A percentile compares a stretch with the other conserved stretches of the same genome.
phyloP scores from a whole-genome alignment of 2,329 filamentous ascomycete species.

The Penicillium sp. region DNA sequence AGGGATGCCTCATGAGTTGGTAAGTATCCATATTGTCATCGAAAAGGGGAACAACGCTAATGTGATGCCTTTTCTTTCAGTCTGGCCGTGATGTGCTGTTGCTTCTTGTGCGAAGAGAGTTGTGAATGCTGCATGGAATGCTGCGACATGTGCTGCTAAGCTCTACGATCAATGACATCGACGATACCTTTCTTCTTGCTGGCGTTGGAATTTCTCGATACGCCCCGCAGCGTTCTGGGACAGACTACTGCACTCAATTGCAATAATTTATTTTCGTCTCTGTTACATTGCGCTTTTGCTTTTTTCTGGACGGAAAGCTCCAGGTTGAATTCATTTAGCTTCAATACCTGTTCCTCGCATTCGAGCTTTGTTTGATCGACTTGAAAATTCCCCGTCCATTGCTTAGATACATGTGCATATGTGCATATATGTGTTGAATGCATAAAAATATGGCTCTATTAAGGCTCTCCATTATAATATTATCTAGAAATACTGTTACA shows the following conservation, averaged over 20 bases:
- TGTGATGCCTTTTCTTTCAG: constrained; percentile 28
- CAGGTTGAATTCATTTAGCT: neutral
- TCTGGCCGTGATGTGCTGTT: constrained; percentile 60
- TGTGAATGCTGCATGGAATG: constrained; percentile 63
- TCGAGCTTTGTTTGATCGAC: neutral
- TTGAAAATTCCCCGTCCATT: neutral
- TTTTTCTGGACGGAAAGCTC: neutral
- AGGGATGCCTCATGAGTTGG: constrained; percentile 52
- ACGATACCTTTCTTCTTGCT: constrained; percentile 24
- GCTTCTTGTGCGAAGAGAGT: constrained; percentile 62
- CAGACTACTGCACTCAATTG: constrained; percentile 4
- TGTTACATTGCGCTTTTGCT: neutral
- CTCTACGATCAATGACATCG: constrained; percentile 21
- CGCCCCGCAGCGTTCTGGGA: constrained; percentile 3
- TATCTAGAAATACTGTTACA: neutral
- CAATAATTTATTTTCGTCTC: neutral
- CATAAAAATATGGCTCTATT: neutral
- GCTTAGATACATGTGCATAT: neutral
- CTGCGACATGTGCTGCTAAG: constrained; percentile 42
- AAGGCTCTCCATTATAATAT: neutral
- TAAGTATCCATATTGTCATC: constrained; percentile 28
- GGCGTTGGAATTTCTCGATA: constrained; percentile 18
- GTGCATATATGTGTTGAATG: neutral
- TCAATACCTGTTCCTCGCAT: neutral
- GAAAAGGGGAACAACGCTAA: constrained; percentile 9